A percentile compares a stretch with the other conserved stretches of the same genome.
These are phyloP conservation scores for Euphorbia celastroides DNA, from an alignment of 441 rosid species.

Conservation along the genomic window DNA sequence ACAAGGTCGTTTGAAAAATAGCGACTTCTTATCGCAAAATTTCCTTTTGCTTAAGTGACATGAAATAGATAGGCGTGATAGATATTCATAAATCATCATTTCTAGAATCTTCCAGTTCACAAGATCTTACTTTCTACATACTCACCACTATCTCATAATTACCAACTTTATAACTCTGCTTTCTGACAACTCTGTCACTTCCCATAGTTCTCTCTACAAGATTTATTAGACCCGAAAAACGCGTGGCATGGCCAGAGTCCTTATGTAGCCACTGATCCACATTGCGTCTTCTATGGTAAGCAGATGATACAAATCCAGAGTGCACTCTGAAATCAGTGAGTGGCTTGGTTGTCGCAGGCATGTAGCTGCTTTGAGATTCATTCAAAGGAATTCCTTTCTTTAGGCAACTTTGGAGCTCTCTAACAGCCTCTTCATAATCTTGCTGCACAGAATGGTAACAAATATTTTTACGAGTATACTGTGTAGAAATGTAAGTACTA, in stretches of 20 bases:
- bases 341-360: constrained; percentile 21
- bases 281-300: constrained; percentile 33
- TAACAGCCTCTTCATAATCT: constrained; percentile 49
- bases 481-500: not conserved
- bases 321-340: constrained; percentile 22
- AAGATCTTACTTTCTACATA: constrained; percentile 17
- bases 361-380: constrained; percentile 32
- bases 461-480: not conserved
- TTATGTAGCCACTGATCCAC: constrained; percentile 50
- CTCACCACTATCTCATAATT: constrained; percentile 49
- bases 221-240: constrained; percentile 32
- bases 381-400: constrained; percentile 45
- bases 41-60: not conserved
- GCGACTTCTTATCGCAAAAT: not conserved
- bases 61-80: not conserved
- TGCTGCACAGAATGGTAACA: constrained; percentile 25
- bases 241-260: constrained; percentile 25
- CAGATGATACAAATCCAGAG: constrained; percentile 21
- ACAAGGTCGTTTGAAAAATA: not conserved
- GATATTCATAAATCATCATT: not conserved
- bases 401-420: constrained; percentile 50
- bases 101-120: constrained; percentile 7
- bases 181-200: constrained; percentile 40
- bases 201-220: constrained; percentile 42
- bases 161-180: constrained; percentile 35